These are phyloP conservation scores for Moringa oleifera DNA, from an alignment of 345 rosid species.

Conservation along the genomic window DNA sequence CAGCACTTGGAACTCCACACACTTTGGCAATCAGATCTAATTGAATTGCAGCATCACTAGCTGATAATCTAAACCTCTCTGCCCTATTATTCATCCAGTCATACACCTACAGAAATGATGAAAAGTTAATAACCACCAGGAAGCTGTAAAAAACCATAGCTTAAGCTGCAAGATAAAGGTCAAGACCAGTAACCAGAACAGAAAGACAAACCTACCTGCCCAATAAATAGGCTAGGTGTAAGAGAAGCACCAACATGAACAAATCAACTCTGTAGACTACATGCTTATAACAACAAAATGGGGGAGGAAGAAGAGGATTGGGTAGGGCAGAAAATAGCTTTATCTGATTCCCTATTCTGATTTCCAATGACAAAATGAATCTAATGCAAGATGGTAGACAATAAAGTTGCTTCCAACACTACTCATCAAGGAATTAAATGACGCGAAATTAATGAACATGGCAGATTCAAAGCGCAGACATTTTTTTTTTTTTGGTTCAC, in stretches of 20 bases:
- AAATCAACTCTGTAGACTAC: no score
- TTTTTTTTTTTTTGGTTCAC: no score
- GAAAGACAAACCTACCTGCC: no score
- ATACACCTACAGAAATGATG: constrained; percentile 42
- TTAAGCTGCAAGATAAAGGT: background rate
- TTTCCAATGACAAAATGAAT: no score
- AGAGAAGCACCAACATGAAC: no score
- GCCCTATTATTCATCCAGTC: constrained; percentile 87
- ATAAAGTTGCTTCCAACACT: background rate
- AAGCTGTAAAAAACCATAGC: background rate
- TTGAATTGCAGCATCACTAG: constrained; percentile 92
- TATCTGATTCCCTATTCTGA: no score
- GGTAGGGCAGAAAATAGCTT: no score
- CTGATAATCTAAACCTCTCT: constrained; percentile 61
- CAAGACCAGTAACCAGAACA: background rate
- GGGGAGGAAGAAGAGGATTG: no score
- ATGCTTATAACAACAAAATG: no score
- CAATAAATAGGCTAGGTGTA: no score
- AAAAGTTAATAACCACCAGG: background rate
- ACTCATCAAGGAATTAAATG: background rate
- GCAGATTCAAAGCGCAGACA: background rate
- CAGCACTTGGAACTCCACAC: constrained; percentile 65
- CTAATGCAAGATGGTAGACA: no score
- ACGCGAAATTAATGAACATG: background rate
- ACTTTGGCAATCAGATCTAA: constrained; percentile 86